phyloP scores from a whole-genome alignment of 208 protist genomes.

The Porcisia hertigi region DNA sequence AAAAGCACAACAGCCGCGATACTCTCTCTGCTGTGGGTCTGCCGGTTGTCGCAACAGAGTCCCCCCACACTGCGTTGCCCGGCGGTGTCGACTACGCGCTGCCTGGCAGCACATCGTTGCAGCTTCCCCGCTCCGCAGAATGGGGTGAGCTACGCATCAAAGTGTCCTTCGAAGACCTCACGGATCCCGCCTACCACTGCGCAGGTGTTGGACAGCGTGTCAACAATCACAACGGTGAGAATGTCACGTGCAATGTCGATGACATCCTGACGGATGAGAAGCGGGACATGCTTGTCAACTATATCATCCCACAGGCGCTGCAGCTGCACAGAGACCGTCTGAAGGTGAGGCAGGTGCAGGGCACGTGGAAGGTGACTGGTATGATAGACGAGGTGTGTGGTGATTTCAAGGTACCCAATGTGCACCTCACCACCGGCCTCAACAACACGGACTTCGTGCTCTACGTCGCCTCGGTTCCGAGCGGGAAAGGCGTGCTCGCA shows the following conservation, averaged over 20 bases:
- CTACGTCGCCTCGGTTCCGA: slow-evolving; percentile 59
- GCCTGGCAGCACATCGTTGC: not conserved
- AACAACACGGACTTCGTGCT: slow-evolving; percentile 59
- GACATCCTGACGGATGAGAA: slow-evolving; percentile 48
- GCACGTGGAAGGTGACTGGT: slow-evolving; percentile 16
- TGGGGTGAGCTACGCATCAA: slow-evolving; percentile 51
- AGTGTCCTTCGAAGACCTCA: slow-evolving; percentile 39
- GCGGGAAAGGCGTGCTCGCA: slow-evolving; percentile 1
- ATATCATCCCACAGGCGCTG: slow-evolving; percentile 46
- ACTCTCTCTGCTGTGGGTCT: slow-evolving; percentile 4
- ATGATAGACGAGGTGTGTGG: slow-evolving; percentile 3
- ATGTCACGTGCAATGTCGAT: slow-evolving; percentile 20
- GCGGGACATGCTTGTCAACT: slow-evolving; percentile 24
- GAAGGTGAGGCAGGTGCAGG: too few species aligned
- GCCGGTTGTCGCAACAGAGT: not conserved
- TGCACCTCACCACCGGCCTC: slow-evolving; percentile 45
- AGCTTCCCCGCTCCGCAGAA: not conserved
- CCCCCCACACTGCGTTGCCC: too few species aligned
- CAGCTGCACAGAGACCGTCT: too few species aligned
- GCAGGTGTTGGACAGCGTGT: slow-evolving; percentile 15
- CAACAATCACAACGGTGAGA: slow-evolving; percentile 21
- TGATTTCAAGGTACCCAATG: slow-evolving; percentile 10
- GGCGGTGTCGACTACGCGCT: too few species aligned
- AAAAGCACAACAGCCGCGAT: not conserved
- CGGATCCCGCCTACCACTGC: slow-evolving; percentile 43